A percentile compares a stretch with the other conserved stretches of the same genome.
phyloP scores from a whole-genome alignment of 2,329 filamentous ascomycete species.

The Fusarium camptoceras region DNA sequence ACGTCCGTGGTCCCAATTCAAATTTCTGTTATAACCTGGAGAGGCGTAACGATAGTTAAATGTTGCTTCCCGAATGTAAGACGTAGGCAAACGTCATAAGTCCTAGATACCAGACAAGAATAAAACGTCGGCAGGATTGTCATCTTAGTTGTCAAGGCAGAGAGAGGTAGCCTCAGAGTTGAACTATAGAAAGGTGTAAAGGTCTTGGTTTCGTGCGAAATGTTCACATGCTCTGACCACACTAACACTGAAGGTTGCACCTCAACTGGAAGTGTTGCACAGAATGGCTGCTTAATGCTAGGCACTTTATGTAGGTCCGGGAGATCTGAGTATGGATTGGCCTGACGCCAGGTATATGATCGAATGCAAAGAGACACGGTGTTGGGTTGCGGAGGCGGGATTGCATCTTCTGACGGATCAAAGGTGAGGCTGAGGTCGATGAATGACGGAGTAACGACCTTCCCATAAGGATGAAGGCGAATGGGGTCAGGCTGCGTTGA shows the following conservation, averaged over 20 bases:
- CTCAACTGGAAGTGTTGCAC: background rate
- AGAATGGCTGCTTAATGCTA: background rate
- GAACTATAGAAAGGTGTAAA: background rate
- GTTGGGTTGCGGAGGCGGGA: background rate
- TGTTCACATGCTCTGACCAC: background rate
- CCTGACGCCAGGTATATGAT: background rate
- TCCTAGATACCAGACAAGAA: conserved; percentile 1
- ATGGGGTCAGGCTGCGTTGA: background rate
- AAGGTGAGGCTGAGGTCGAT: background rate
- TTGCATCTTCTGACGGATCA: background rate
- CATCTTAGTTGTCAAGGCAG: background rate
- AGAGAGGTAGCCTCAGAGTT: background rate
- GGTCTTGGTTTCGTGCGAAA: background rate
- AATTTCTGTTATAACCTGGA: background rate
- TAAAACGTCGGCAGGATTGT: background rate
- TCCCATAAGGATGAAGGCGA: background rate
- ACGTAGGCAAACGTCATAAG: background rate
- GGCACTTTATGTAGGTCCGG: background rate
- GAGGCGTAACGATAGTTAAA: background rate
- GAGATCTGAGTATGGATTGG: background rate
- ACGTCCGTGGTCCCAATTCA: too few species aligned
- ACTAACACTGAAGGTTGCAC: background rate
- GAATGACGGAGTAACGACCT: background rate
- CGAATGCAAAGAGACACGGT: background rate
- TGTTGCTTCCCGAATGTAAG: background rate